Evolutionary conservation across 306 rosid species (phyloP).

Genomic region (Dryas drummondii): DNA sequence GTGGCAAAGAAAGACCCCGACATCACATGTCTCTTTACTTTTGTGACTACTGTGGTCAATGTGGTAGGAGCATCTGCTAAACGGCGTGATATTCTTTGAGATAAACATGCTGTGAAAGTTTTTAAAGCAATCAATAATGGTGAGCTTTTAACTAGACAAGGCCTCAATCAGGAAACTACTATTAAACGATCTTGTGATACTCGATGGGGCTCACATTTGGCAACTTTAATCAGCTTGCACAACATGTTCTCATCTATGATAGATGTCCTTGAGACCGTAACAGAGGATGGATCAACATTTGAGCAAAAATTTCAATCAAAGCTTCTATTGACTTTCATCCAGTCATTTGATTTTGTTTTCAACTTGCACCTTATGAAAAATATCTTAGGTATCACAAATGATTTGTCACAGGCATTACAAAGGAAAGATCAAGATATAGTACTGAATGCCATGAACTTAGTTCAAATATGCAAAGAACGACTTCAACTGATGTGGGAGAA

Average conservation of each 20-base stretch:
- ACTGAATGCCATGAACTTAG: neutral
- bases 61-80: neutral
- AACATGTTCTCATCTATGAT: neutral
- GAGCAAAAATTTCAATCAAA: neutral
- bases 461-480: neutral
- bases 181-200: no score
- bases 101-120: neutral
- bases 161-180: no score
- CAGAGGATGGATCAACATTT: neutral
- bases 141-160: neutral
- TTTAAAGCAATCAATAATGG: neutral
- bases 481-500: neutral
- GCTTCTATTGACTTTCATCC: neutral
- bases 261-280: neutral
- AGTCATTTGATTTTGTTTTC: neutral
- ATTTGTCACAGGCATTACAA: conserved; percentile 6
- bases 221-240: neutral
- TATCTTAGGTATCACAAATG: neutral
- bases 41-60: neutral
- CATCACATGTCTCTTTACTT: neutral
- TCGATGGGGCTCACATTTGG: no score
- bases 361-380: conserved; percentile 1
- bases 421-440: neutral
- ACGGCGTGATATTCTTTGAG: neutral
- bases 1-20: neutral